Percentiles rank a stretch among this genome's conserved stretches.
phyloP scores from a whole-genome alignment of 495 filamentous ascomycete genomes.

The Trichoderma virens region DNA sequence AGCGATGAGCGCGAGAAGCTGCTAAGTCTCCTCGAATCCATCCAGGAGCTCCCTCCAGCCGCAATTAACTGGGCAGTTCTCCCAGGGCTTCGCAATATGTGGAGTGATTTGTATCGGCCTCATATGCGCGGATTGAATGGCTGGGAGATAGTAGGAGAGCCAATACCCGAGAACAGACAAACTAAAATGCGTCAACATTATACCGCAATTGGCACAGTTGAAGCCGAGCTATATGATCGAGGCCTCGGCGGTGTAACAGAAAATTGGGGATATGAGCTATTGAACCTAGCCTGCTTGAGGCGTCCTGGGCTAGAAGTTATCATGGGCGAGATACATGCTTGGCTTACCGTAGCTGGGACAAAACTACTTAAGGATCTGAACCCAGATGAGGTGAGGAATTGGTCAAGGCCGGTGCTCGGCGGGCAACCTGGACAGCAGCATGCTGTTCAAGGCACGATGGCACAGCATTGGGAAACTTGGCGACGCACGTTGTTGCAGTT shows the following conservation, averaged over 20 bases:
- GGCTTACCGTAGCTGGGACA: neutral
- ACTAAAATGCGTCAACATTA: neutral
- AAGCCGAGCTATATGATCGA: neutral
- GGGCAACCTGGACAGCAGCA: neutral
- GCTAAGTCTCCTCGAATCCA: neutral
- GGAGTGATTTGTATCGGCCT: neutral
- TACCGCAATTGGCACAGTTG: neutral
- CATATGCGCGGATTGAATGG: neutral
- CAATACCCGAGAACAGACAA: neutral
- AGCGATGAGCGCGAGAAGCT: neutral
- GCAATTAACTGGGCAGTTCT: neutral
- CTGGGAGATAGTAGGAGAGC: neutral
- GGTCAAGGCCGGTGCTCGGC: neutral
- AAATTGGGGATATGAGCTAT: neutral
- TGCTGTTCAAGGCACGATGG: neutral
- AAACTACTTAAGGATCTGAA: neutral
- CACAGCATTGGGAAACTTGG: neutral
- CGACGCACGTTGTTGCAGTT: neutral
- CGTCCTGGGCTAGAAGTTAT: neutral
- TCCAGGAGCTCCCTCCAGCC: neutral
- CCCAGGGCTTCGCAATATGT: neutral
- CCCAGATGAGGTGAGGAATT: neutral
- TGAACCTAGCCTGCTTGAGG: neutral
- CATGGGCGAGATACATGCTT: neutral
- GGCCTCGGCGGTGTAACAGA: neutral